phyloP scores from a whole-genome alignment of 2,329 filamentous ascomycete genomes.

The Rosellinia necatrix region DNA sequence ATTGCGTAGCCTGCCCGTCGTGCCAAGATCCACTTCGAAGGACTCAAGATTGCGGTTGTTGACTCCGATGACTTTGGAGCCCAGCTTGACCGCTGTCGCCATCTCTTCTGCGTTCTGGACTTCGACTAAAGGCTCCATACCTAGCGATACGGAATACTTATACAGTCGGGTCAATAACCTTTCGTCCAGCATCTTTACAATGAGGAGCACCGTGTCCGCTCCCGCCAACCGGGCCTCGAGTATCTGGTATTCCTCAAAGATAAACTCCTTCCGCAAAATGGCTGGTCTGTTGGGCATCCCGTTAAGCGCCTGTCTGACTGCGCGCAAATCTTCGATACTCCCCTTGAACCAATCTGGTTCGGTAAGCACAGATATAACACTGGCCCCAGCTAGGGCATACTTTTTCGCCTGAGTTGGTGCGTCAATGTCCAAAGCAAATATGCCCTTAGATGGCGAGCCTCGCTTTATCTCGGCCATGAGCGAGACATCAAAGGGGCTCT shows the following conservation, averaged over 20 bases:
- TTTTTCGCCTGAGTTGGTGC: conserved; percentile 88
- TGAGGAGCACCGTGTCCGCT: conserved; percentile 91
- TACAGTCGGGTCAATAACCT: conserved; percentile 78
- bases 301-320: conserved; percentile 85
- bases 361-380: conserved; percentile 96
- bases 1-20: conserved; percentile 84
- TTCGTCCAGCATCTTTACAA: conserved; percentile 94
- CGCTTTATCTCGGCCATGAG: conserved; percentile 98
- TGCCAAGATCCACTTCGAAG: conserved; percentile 94
- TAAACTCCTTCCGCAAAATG: conserved; percentile 91
- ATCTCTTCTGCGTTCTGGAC: conserved; percentile 96
- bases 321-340: conserved; percentile 88
- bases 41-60: conserved; percentile 97
- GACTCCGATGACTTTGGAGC: conserved; percentile 90
- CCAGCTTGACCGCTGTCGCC: conserved; percentile 81
- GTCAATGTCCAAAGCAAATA: conserved; percentile 85
- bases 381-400: conserved; percentile 92
- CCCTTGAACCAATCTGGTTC: conserved; percentile 99
- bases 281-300: conserved; percentile 92
- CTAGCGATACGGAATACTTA: conserved; percentile 83
- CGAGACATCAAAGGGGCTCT: conserved; percentile 85
- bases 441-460: conserved; percentile 92
- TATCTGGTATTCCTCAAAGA: conserved; percentile 98
- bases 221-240: conserved; percentile 90
- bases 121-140: conserved; percentile 97